These are phyloP conservation scores for Metschnikowia bowlesiae DNA, from an alignment of 805 yeast species.

Conservation along the genomic window DNA sequence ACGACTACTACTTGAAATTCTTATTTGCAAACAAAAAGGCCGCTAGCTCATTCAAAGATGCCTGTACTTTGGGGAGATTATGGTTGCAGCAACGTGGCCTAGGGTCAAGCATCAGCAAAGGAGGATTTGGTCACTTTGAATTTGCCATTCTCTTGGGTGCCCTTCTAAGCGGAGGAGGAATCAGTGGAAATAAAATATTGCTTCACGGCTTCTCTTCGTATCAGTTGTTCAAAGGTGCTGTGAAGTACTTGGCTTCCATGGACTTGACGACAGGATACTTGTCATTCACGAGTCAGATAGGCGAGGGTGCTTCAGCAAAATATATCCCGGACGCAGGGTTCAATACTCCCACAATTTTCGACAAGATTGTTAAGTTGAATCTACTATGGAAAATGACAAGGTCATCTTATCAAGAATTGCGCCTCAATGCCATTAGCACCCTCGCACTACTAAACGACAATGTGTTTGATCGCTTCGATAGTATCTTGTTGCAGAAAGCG, in stretches of 20 bases:
- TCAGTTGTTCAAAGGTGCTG: conserved; percentile 86
- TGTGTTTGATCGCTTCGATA: conserved; percentile 76
- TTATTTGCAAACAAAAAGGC: conserved; percentile 71
- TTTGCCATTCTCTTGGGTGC: conserved; percentile 79
- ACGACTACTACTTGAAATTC: conserved; percentile 67
- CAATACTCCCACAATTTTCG: conserved; percentile 70
- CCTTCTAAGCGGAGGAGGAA: conserved; percentile 77
- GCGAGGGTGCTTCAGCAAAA: conserved; percentile 38
- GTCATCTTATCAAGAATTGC: conserved; percentile 58
- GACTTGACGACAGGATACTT: conserved; percentile 64
- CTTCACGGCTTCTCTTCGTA: conserved; percentile 88
- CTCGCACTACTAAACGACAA: conserved; percentile 68
- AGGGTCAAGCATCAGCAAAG: conserved; percentile 53
- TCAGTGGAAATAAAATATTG: conserved; percentile 67
- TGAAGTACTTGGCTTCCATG: conserved; percentile 75
- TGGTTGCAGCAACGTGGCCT: conserved; percentile 91
- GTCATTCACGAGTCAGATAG: conserved; percentile 57
- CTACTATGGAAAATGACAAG: conserved; percentile 75
- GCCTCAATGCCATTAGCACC: conserved; percentile 65
- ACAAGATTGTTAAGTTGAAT: conserved; percentile 71
- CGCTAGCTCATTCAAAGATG: conserved; percentile 80
- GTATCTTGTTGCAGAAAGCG: conserved; percentile 64
- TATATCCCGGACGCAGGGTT: conserved; percentile 55
- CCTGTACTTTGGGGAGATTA: conserved; percentile 77
- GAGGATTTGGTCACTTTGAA: conserved; percentile 93